These are phyloP conservation scores for Lasiodiplodia sp. DNA, from an alignment of 2,329 filamentous ascomycete species.

Conservation along the genomic window DNA sequence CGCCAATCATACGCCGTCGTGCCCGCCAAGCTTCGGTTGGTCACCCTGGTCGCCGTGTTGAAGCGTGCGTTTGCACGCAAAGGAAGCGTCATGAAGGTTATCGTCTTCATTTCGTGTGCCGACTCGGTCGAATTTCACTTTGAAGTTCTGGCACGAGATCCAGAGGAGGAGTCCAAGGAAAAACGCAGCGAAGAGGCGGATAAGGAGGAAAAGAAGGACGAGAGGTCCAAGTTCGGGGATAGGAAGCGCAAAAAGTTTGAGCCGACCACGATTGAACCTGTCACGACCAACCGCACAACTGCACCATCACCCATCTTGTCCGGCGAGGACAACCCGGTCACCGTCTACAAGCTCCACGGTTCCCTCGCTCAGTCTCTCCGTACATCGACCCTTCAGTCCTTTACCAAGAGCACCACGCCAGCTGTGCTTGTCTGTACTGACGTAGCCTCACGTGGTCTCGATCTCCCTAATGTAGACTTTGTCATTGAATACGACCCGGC, in stretches of 20 bases:
- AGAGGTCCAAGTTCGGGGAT: constrained; percentile 33
- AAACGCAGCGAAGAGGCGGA: constrained; percentile 33
- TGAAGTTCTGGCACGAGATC: constrained; percentile 69
- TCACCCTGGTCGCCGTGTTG: constrained; percentile 83
- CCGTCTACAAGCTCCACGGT: constrained; percentile 86
- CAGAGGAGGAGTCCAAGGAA: background rate
- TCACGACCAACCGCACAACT: constrained; percentile 65
- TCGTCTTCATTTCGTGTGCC: constrained; percentile 95
- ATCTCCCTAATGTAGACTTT: constrained; percentile 92
- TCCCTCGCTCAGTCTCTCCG: constrained; percentile 88
- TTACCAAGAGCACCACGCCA: constrained; percentile 75
- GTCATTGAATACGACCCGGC: constrained; percentile 97
- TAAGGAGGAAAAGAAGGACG: constrained; percentile 34
- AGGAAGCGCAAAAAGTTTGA: constrained; percentile 4
- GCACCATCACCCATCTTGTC: constrained; percentile 68
- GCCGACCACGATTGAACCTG: constrained; percentile 35
- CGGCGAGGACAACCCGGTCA: constrained; percentile 77
- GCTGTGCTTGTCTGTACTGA: constrained; percentile 92
- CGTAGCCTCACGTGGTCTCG: constrained; percentile 92
- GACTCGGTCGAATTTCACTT: constrained; percentile 98
- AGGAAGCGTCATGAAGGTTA: constrained; percentile 94
- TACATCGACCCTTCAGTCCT: constrained; percentile 83
- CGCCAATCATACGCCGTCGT: constrained; percentile 91
- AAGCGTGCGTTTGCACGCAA: constrained; percentile 87
- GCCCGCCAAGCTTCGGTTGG: constrained; percentile 87